Base-by-base conservation (phyloP, 176 grass and related monocot genomes). In the Oryza meyeriana region DNA sequence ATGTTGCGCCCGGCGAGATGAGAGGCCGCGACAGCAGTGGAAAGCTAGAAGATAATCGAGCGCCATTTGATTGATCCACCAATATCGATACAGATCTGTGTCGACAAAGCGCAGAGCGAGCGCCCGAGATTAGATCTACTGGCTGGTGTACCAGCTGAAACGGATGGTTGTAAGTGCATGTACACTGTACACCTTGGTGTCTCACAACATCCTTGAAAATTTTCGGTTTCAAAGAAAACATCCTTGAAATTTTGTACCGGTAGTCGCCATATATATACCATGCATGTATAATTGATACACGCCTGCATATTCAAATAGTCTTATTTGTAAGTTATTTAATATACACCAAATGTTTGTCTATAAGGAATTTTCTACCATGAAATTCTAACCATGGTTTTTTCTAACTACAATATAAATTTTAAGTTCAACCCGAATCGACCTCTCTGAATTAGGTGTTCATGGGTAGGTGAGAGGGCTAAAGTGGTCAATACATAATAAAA, bases 21-120 rank as follows among this genome's bases (percentile, higher is more conserved):
- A 59, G 22, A 58, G 55, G 52, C 1, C 13, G 55, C 42, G 40
- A 71, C 86, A 52, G 38, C 61, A 1, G n/a, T 25, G 66, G 27
- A 85, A 81, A 77, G 80, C 34, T 64, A 78, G 42, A 31, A 66
- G 55, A 59, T 42, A 5, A 59, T 25, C 20, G 14, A 64, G 50
- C 30, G 69, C 31, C 14, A 58, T 52, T 22, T 22, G 10, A 84
- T 66, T 13, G 45, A 83, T 77, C 44, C 65, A 76, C 66, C 40
- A 64, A 44, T 77, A 71, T 71, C 72, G 67, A 76, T 42, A 70
- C 64, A 84, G 64, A 85, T 85, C 82, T 42, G 77, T 24, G 57
- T 58, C 40, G 41, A 29, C 76, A 89, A 85, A 84, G 39, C 11
- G 18, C 12, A 4, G 52, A 10, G 5, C 34, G 62, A 58, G 72